Percentiles rank a stretch among this genome's conserved stretches.
Evolutionary conservation across 2,329 filamentous ascomycete genomes (phyloP).

Genomic region (Thelonectria rubi): DNA sequence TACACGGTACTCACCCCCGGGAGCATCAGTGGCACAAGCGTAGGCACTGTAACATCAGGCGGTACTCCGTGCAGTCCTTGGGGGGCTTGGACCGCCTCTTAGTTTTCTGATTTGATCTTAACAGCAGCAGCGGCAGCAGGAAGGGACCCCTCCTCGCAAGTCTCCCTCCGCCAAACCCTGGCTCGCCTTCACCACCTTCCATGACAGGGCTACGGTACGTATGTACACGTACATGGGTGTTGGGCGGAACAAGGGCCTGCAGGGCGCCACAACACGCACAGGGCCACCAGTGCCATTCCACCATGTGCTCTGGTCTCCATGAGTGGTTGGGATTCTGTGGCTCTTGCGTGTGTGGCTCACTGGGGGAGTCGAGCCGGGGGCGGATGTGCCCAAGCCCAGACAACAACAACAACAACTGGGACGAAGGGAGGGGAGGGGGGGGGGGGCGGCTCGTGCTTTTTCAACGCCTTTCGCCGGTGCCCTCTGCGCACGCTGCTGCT

Average conservation of each 20-base stretch:
- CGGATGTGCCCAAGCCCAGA: neutral
- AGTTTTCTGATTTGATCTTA: neutral
- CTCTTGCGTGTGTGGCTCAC: slow-evolving; percentile 21
- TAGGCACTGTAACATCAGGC: slow-evolving; percentile 28
- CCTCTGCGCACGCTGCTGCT: too few species aligned
- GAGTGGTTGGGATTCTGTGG: slow-evolving; percentile 9
- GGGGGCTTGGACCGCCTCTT: slow-evolving; percentile 10
- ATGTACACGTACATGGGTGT: too few species aligned
- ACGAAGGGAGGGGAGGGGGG: slow-evolving; percentile 11
- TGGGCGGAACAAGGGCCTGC: slow-evolving; percentile 36
- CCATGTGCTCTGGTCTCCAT: slow-evolving; percentile 11
- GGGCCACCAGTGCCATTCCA: slow-evolving; percentile 34
- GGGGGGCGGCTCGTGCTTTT: slow-evolving; percentile 12
- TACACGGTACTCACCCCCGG: slow-evolving; percentile 6
- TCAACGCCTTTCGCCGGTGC: neutral
- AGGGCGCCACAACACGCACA: slow-evolving; percentile 18
- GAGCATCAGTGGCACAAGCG: slow-evolving; percentile 29
- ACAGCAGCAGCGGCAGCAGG: neutral
- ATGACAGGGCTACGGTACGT: slow-evolving; percentile 42
- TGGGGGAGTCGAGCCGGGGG: neutral
- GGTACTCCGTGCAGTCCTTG: slow-evolving; percentile 34
- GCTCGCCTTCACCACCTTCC: slow-evolving; percentile 40
- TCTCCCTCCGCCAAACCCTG: slow-evolving; percentile 26
- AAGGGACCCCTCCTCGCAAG: slow-evolving; percentile 4
- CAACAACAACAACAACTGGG: neutral